Percentiles rank a stretch among this genome's conserved stretches.
phyloP scores from a whole-genome alignment of 1,284 basidiomycete genomes.

The Ustilago sp. region DNA sequence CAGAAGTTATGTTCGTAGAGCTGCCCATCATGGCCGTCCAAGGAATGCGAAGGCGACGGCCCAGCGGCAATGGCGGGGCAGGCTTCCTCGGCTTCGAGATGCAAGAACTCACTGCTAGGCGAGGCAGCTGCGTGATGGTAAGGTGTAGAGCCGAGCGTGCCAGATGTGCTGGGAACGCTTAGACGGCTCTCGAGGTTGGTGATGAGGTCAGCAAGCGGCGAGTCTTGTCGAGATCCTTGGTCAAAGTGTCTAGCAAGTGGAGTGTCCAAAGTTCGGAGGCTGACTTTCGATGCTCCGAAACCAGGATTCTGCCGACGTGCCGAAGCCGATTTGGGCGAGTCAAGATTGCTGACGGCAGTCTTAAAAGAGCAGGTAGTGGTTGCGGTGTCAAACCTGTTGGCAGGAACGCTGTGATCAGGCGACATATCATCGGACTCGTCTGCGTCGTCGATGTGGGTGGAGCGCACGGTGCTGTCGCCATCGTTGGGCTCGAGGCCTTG shows the following conservation, averaged over 20 bases:
- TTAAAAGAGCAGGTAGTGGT: constrained; percentile 43
- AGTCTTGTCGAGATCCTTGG: constrained; percentile 30
- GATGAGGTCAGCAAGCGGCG: constrained; percentile 49
- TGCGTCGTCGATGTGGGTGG: constrained; percentile 35
- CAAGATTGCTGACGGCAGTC: constrained; percentile 38
- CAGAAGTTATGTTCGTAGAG: constrained; percentile 7
- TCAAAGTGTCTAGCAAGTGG: constrained; percentile 49
- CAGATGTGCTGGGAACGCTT: constrained; percentile 28
- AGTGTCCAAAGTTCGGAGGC: constrained; percentile 36
- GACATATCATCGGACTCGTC: constrained; percentile 37
- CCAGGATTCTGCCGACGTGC: constrained; percentile 17
- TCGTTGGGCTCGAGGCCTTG: constrained; percentile 45
- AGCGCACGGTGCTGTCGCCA: constrained; percentile 21
- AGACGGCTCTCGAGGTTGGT: constrained; percentile 42
- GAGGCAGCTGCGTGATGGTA: constrained; percentile 37
- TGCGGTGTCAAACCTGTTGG: constrained; percentile 40
- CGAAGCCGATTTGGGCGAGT: constrained; percentile 30
- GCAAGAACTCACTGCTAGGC: constrained; percentile 36
- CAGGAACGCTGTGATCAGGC: constrained; percentile 27
- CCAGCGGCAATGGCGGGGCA: constrained; percentile 23
- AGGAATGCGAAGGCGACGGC: constrained; percentile 20
- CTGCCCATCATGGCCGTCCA: constrained; percentile 12
- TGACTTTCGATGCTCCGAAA: constrained; percentile 33
- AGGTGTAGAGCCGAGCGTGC: constrained; percentile 26
- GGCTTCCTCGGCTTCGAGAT: constrained; percentile 9